phyloP scores from a whole-genome alignment of 441 rosid species.

The Gossypium davidsonii region DNA sequence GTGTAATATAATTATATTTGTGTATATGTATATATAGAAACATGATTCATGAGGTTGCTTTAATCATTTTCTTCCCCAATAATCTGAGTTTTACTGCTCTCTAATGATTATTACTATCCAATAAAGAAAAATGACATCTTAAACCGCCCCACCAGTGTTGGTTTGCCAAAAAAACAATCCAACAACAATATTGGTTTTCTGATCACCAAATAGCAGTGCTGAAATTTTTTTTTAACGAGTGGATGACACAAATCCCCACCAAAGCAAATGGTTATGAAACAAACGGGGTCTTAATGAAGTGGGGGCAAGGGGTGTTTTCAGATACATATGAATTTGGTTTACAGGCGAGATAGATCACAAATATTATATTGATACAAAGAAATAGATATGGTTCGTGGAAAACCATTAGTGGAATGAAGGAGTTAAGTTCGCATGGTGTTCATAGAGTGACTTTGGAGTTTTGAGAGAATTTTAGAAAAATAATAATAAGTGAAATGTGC shows the following conservation, averaged over 20 bases:
- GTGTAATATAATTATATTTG: no score
- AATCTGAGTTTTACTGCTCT: background rate
- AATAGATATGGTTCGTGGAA: no score
- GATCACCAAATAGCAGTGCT: background rate
- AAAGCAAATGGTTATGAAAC: background rate
- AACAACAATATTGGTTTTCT: slow-evolving; percentile 7
- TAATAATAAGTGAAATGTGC: no score
- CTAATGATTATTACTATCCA: background rate
- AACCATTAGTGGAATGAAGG: no score
- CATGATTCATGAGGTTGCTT: background rate
- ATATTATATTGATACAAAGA: background rate
- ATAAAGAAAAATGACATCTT: background rate
- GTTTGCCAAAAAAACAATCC: slow-evolving; percentile 19
- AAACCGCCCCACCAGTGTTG: slow-evolving; percentile 30
- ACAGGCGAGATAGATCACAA: background rate
- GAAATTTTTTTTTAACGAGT: slow-evolving; percentile 17
- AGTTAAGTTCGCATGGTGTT: no score
- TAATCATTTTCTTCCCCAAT: slow-evolving; percentile 1
- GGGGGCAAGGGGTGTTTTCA: background rate
- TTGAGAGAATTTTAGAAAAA: no score
- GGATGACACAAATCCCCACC: slow-evolving; percentile 30
- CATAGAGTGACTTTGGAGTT: no score
- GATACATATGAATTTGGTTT: slow-evolving; percentile 8
- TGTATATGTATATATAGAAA: background rate
- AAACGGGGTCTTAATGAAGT: background rate